Evolutionary conservation across 352 stramenopile species (phyloP), one percentile per base, ranked within the genome.

Genomic region (Phytophthora podocarpi): DNA sequence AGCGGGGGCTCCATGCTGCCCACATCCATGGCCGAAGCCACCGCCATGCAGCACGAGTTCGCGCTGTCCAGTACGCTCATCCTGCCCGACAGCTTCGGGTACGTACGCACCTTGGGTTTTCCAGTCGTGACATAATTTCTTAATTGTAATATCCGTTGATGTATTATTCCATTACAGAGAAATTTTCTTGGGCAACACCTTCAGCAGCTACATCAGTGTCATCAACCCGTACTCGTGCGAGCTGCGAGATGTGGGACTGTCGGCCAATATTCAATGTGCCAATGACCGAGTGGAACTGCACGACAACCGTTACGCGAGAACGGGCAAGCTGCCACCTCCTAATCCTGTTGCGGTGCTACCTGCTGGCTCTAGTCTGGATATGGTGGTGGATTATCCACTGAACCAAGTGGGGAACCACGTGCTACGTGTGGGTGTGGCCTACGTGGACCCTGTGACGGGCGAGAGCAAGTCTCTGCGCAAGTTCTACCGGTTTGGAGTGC

Each of bases 181-280:
- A 65, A 97, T 97, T 43, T 97, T 96, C 58, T 70, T 96, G 45
- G 90, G 90, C 61, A 95, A 97, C 72, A 96, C 85, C 18, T 97
- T 97, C 60, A 96, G 86, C 73, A 96, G 89, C 70, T 97, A 97
- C 72, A 96, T 97, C 69, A 94, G 81, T 53, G 89, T 97, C 16
- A 92, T 97, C 49, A 97, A 97, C 68, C 87, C 88, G 50, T 95
- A 91, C 66, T 75, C 80, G 30, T 93, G 80, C 23, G 82, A 93
- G 16, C 42, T 95, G 21, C 76, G 81, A 11, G 80, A 95, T 57
- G 87, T 95, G 5, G 76, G 82, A 1, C 64, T 95, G 5, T 90
- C 81, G 4, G 85, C 82, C 23, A 96, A 93, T 59, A 93, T 97
- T 31, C 89, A 97, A 57, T 95, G 82, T 59, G 80, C 79, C 16